phyloP scores from a whole-genome alignment of 192 early-diverging fungal genomes.

The Podochytrium sp. region DNA sequence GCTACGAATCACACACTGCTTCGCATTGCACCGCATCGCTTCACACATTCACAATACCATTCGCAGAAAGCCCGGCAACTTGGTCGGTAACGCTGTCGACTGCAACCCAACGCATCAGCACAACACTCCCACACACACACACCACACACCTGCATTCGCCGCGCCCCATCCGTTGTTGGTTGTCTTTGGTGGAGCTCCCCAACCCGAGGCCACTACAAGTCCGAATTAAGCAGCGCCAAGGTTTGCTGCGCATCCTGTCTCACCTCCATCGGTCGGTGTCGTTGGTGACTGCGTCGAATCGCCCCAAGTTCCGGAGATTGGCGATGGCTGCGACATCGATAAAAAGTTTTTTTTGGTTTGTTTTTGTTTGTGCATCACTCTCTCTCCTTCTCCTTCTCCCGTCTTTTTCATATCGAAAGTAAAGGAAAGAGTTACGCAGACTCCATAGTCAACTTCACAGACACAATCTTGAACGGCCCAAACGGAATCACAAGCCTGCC shows the following conservation, averaged over 20 bases:
- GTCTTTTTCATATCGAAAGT: no score
- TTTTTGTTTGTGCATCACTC: neutral
- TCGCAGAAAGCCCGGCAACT: neutral
- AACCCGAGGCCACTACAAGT: slow-evolving; percentile 10
- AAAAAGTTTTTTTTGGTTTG: neutral
- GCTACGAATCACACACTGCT: no score
- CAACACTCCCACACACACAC: no score
- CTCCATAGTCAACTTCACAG: no score
- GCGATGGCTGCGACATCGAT: neutral
- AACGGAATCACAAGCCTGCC: slow-evolving; percentile 23
- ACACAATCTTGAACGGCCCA: slow-evolving; percentile 41
- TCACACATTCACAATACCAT: neutral
- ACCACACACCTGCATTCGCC: neutral
- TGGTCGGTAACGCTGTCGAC: neutral
- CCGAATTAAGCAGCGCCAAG: no score
- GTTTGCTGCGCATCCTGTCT: no score
- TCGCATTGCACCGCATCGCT: neutral
- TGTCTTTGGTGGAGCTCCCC: slow-evolving; percentile 27
- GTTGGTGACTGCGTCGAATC: no score
- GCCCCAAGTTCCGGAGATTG: neutral
- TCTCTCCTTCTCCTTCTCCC: no score
- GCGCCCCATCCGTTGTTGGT: slow-evolving; percentile 17
- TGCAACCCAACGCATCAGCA: neutral
- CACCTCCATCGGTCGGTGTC: no score
- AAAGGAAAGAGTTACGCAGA: no score